These are phyloP conservation scores for Pinus tabuliformis DNA, from an alignment of 75 land plant genomes.

Conservation along the genomic window DNA sequence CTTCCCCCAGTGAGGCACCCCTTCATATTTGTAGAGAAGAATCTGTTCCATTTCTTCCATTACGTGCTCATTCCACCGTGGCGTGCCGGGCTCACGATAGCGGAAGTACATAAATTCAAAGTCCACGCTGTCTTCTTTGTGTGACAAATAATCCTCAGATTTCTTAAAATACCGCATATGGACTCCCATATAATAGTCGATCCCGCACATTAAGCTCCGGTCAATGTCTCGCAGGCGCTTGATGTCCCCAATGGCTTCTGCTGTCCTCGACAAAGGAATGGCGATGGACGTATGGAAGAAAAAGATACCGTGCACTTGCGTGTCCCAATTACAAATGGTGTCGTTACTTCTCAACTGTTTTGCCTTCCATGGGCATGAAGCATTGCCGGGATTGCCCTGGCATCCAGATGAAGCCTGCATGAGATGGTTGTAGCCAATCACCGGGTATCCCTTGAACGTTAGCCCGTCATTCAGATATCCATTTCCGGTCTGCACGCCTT, in stretches of 20 bases:
- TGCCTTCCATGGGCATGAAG: background rate
- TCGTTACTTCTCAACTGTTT: conserved; percentile 4
- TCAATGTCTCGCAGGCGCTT: conserved; percentile 13
- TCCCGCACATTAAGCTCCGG: conserved; percentile 8
- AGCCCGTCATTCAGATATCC: conserved; percentile 20
- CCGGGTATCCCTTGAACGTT: conserved; percentile 31
- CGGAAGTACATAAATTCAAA: conserved; percentile 18
- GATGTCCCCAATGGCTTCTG: conserved; percentile 7
- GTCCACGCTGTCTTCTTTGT: conserved; percentile 12
- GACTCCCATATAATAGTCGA: conserved; percentile 15
- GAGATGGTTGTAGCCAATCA: conserved; percentile 25
- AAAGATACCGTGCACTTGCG: conserved; percentile 5
- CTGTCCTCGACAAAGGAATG: conserved; percentile 4
- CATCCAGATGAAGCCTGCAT: conserved; percentile 31
- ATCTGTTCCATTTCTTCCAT: conserved; percentile 33
- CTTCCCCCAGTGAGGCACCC: conserved; percentile 36
- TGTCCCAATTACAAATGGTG: conserved; percentile 19
- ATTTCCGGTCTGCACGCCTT: conserved; percentile 5
- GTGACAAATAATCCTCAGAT: conserved; percentile 16
- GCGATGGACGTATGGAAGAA: conserved; percentile 18
- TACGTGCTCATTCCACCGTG: conserved; percentile 18
- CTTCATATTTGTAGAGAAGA: conserved; percentile 18
- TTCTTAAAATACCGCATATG: conserved; percentile 7
- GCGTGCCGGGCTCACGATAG: conserved; percentile 2
- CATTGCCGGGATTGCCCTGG: conserved; percentile 4